Evolutionary conservation across 768 basidiomycete species (phyloP), one percentile per base, ranked within the genome.

Genomic region (Mycena indigotica): DNA sequence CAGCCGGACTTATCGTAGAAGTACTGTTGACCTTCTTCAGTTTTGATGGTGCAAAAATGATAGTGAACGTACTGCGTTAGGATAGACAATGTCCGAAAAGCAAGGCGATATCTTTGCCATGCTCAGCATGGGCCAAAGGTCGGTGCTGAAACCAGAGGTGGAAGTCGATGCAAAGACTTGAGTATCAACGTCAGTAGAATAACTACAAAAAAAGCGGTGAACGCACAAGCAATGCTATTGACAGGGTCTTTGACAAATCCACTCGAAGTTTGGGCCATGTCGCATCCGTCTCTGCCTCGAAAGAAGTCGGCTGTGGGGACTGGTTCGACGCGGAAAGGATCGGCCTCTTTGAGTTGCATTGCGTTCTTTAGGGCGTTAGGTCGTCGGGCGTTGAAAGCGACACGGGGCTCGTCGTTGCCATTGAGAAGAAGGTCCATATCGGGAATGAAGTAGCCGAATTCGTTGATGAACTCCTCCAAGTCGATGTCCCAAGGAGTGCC

Each of bases 401-500:
- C 59, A 10, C 59, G 59, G 2, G 59, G 58, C 30, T 55, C 58
- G 29, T 60, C 58, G 29, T 50, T 29, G 1, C 44, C 41, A 26
- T 60, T 60, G 19, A 60, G 8, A 19, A 60, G 28, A 17, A 56
- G 30, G 2, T 30, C 32, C 55, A 53, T 55, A 38, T 60, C 50
- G 17, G 58, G 58, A 1, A 60, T 24, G 28, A 57, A 3, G 35
- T 49, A 35, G 1, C 24, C 19, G 25, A 50, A 28, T 30, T 52
- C 55, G 24, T 28, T 17, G 35, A 38, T 35, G 4, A 39, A 26
- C 35, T 13, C 41, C 30, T 23, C 28, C 32, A n/a, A 19, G 46
- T 35, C 28, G 25, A 1, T 17, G 28, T 12, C 39, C 30, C 26
- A 8, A 10, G 4, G 35, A 46, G 48, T 17, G 29, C 21, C 41